A percentile compares a stretch with the other conserved stretches of the same genome.
Conservation (phyloP, 2,329 filamentous ascomycete species). For the Pestalotiopsis sp. region DNA sequence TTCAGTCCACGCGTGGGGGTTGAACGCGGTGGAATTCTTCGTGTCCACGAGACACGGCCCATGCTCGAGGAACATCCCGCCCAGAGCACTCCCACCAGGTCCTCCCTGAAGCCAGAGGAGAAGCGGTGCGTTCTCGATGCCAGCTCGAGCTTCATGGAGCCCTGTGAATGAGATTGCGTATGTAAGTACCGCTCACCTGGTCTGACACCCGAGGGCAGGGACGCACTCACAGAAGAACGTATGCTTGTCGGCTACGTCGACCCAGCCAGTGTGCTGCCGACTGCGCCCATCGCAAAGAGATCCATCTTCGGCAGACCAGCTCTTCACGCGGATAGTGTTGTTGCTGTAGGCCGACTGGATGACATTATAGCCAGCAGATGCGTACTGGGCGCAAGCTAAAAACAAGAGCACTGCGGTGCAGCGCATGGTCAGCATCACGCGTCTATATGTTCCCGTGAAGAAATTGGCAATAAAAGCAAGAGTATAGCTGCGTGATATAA, state of each 20-base stretch:
- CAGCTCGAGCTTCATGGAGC: conserved; percentile 38
- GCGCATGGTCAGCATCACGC: not conserved
- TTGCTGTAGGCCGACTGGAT: not conserved
- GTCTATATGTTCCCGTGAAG: not conserved
- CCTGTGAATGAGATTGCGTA: conserved; percentile 4
- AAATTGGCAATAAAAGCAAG: not conserved
- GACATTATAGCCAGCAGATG: not conserved
- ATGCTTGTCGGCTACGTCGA: not conserved
- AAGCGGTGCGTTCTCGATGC: conserved; percentile 33
- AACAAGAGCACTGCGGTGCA: not conserved
- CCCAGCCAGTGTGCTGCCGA: not conserved
- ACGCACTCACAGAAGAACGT: not conserved
- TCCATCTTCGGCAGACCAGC: not conserved
- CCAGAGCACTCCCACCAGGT: conserved; percentile 40
- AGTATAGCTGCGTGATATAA: not conserved
- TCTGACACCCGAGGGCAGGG: not conserved
- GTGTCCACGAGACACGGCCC: conserved; percentile 48
- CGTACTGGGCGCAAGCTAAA: not conserved
- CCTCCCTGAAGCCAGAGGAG: conserved; percentile 42
- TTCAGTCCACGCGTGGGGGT: conserved; percentile 45
- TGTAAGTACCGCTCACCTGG: not conserved
- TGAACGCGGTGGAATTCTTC: conserved; percentile 34
- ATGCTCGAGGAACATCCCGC: conserved; percentile 41
- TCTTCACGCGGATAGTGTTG: not conserved
- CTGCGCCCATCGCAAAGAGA: not conserved